These are phyloP conservation scores for Pulveroboletus sp. DNA, from an alignment of 768 basidiomycete genomes.

Conservation along the genomic window DNA sequence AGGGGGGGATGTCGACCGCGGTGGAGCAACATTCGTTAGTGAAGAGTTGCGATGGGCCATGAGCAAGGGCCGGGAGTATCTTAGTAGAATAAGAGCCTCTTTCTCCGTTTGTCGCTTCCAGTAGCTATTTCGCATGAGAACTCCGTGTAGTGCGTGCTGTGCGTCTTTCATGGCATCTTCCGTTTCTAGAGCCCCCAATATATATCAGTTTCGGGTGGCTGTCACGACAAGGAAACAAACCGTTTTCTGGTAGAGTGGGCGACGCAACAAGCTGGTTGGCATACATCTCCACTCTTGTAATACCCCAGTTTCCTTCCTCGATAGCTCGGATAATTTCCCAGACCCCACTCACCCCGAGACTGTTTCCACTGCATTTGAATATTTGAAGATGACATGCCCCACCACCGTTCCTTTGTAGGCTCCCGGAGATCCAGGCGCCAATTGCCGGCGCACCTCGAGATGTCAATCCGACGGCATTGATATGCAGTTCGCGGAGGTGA, in stretches of 20 bases:
- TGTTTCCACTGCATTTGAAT: constrained; percentile 56
- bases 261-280: constrained; percentile 34
- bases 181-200: constrained; percentile 14
- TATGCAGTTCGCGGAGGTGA: constrained; percentile 46
- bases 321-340: constrained; percentile 45
- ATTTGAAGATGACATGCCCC: constrained; percentile 40
- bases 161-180: constrained; percentile 32
- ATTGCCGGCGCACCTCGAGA: constrained; percentile 40
- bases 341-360: constrained; percentile 44
- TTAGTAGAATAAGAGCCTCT: constrained; percentile 49
- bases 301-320: constrained; percentile 43
- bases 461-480: constrained; percentile 47
- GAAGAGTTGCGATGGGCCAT: constrained; percentile 25
- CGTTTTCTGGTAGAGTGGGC: not conserved
- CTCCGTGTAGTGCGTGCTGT: constrained; percentile 30
- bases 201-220: constrained; percentile 17
- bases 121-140: constrained; percentile 45
- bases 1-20: constrained; percentile 13
- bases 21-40: constrained; percentile 8
- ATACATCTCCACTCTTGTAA: constrained; percentile 47
- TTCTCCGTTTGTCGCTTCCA: constrained; percentile 41
- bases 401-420: constrained; percentile 2
- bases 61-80: constrained; percentile 45
- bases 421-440: constrained; percentile 45
- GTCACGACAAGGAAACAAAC: constrained; percentile 1